These are phyloP conservation scores for Ceratobasidium sp. DNA, from an alignment of 1,284 basidiomycete species.

Conservation along the genomic window DNA sequence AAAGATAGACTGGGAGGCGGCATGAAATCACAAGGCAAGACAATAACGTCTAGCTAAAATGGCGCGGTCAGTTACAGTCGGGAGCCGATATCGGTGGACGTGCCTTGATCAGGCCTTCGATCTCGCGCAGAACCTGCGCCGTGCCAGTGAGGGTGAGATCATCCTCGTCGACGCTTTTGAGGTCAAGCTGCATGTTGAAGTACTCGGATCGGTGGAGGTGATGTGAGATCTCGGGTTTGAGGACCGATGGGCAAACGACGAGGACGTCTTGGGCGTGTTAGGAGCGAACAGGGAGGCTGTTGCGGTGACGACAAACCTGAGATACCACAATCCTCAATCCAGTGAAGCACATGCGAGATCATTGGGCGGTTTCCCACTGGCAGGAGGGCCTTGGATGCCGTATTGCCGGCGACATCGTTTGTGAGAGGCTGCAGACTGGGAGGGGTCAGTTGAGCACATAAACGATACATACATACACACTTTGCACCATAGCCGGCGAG, in stretches of 20 bases:
- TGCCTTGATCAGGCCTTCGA: constrained; percentile 73
- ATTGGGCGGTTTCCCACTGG: constrained; percentile 90
- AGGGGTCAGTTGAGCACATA: constrained; percentile 9
- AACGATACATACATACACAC: constrained; percentile 62
- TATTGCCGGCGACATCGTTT: constrained; percentile 74
- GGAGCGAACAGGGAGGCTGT: constrained; percentile 17
- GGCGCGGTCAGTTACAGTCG: background rate
- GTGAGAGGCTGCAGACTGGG: constrained; percentile 78
- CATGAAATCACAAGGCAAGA: constrained; percentile 93
- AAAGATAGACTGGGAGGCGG: constrained; percentile 81
- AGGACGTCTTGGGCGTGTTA: constrained; percentile 74
- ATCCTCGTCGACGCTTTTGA: constrained; percentile 81
- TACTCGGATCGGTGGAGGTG: constrained; percentile 79
- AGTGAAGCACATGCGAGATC: constrained; percentile 85
- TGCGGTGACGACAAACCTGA: constrained; percentile 68
- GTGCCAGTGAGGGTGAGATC: constrained; percentile 74
- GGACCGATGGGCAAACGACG: constrained; percentile 82
- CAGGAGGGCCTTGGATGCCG: constrained; percentile 86
- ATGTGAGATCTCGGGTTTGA: constrained; percentile 81
- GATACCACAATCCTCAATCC: constrained; percentile 89
- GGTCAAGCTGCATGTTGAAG: constrained; percentile 73
- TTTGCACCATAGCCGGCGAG: constrained; percentile 90
- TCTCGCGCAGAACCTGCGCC: constrained; percentile 76
- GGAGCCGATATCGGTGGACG: constrained; percentile 2
- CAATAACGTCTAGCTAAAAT: constrained; percentile 79